A percentile compares a stretch with the other conserved stretches of the same genome.
These are phyloP conservation scores for Globisporangium yorkense DNA, from an alignment of 352 stramenopile genomes.

Conservation along the genomic window DNA sequence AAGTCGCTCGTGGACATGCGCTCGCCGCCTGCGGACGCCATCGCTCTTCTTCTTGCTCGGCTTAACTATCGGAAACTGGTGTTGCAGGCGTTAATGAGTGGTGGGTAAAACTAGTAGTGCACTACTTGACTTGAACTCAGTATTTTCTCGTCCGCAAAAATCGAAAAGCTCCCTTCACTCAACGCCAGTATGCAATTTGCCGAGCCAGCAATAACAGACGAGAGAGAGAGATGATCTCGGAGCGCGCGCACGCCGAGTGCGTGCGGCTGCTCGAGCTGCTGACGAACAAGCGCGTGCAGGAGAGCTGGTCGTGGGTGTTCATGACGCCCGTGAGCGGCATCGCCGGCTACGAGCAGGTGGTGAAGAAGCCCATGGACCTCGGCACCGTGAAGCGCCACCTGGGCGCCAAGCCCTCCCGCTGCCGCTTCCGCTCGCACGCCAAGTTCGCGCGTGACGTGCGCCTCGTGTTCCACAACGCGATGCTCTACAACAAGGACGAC, in stretches of 20 bases:
- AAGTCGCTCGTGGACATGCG: conserved; percentile 75
- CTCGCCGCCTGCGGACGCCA: conserved; percentile 60
- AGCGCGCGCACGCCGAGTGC: conserved; percentile 67
- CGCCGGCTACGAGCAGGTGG: conserved; percentile 61
- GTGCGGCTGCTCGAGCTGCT: conserved; percentile 74
- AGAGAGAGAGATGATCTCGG: conserved; percentile 50
- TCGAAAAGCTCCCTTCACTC: neutral
- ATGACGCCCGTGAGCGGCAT: conserved; percentile 66
- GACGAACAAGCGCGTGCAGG: conserved; percentile 74
- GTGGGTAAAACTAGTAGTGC: neutral
- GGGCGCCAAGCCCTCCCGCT: conserved; percentile 72
- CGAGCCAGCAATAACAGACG: too few species aligned
- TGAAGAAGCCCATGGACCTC: conserved; percentile 83
- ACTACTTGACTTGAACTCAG: neutral
- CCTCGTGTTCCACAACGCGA: conserved; percentile 78
- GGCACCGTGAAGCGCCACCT: conserved; percentile 72
- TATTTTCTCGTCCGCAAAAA: neutral
- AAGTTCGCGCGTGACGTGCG: conserved; percentile 80
- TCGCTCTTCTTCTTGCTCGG: conserved; percentile 8
- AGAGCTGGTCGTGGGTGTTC: conserved; percentile 86
- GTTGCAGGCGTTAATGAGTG: too few species aligned
- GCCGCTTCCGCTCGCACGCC: conserved; percentile 79
- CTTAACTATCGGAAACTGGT: too few species aligned
- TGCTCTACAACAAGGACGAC: conserved; percentile 76
- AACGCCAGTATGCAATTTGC: neutral